These are phyloP conservation scores for Helianthus annuus DNA, from an alignment of 129 eudicot species.

Conservation along the genomic window DNA sequence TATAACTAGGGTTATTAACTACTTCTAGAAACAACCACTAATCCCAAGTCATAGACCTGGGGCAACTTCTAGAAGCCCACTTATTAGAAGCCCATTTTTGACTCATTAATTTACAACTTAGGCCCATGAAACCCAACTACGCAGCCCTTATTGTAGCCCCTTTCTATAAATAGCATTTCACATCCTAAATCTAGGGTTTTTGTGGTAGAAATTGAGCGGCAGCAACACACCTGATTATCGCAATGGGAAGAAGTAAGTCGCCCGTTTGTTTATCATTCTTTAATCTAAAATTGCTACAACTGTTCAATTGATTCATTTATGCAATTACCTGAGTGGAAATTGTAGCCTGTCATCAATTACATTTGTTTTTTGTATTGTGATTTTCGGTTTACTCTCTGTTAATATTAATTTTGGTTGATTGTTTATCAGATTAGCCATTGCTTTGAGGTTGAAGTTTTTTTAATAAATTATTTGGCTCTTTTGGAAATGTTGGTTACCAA, in stretches of 20 bases:
- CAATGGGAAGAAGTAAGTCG: slow-evolving; percentile 39
- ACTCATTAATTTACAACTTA: not conserved
- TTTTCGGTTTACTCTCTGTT: not conserved
- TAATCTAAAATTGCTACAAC: not conserved
- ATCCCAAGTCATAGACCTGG: too few species aligned
- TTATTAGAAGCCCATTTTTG: too few species aligned
- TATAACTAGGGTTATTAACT: too few species aligned
- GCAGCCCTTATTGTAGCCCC: not conserved
- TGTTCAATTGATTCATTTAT: not conserved
- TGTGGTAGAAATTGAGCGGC: slow-evolving; percentile 11
- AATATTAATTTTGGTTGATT: not conserved
- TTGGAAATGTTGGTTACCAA: not conserved
- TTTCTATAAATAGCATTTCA: slow-evolving; percentile 17
- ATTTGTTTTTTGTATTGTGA: not conserved
- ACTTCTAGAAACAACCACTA: too few species aligned
- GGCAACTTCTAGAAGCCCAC: too few species aligned
- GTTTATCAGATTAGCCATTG: not conserved
- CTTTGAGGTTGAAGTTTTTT: not conserved
- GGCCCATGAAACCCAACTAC: not conserved
- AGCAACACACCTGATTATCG: slow-evolving; percentile 19
- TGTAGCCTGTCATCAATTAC: not conserved
- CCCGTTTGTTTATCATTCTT: not conserved
- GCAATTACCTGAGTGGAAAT: not conserved
- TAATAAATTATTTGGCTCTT: not conserved
- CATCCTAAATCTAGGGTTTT: slow-evolving; percentile 31